Evolutionary conservation across 352 stramenopile genomes (phyloP), one percentile per base, ranked within the genome.

Genomic region (Phytophthora kernoviae): DNA sequence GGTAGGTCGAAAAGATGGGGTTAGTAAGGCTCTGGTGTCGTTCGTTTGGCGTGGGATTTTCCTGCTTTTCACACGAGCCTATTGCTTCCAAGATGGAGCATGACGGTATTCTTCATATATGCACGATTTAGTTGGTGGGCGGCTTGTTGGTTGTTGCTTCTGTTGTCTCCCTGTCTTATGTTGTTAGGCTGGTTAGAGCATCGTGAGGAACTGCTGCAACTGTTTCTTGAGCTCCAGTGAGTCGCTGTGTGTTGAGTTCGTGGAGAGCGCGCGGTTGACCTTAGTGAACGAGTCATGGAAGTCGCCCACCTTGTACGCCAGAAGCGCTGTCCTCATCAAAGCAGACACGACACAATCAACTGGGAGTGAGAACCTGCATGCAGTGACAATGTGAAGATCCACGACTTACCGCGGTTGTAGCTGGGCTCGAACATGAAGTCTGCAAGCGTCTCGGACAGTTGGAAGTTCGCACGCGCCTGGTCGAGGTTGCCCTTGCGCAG

Each of bases 361-460:
- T 43, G 18, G 17, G 18, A 55, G 49, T 47, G 33, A 63, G 45
- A 67, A 30, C 2, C 27, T 18, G 34, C 7, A 26, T 41, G 1
- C 27, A 26, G 11, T 11, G 17, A 12, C 10, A n/a, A 36, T 10
- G 0, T 32, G 11, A 32, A 48, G 14, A n/a, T 30, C 24, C 21
- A 30, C 2, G 8, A 60, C 64, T 12, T 58, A 91, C 80, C 84
- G 65, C 83, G 77, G 54, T 98, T 98, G 68, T 96, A 98, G 63
- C 84, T 92, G 9, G 92, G 87, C 64, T 98, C 91, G 52, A 96
- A 98, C 67, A 97, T 88, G 58, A 94, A 95, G 26, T 90, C 84
- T 14, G 86, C 85, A 5, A 96, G 73, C 9, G 76, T 77, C 54
- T 94, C 79, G 33, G 88, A 84, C 26, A 86, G 74, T 65, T 88